Base-by-base conservation (phyloP, 2,329 filamentous ascomycete genomes). In the Furcasterigmium furcatum region DNA sequence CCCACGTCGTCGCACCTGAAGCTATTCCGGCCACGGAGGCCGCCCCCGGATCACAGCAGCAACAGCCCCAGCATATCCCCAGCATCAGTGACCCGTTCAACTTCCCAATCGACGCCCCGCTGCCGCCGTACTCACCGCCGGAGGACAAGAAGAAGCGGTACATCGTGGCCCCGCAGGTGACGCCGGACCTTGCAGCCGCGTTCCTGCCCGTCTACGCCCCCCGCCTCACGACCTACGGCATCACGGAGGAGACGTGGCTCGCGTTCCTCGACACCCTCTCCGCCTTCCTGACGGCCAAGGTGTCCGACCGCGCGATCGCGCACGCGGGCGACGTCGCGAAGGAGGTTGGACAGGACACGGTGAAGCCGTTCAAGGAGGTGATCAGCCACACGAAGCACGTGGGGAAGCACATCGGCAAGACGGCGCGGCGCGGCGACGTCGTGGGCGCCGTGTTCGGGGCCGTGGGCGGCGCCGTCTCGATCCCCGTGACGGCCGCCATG, bases 231-330 rank as follows among this genome's bases (percentile, higher is more conserved):
- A 49, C 55, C 14, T 60, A 63, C 29, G 72, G 65, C 34, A 63
- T 70, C 46, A 60, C 65, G 0, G 46, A 58, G 7, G 53, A 59
- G n/a, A 58, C 62, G 0, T 70, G 65, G 64, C 41, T 44, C 9
- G 61, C 65, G 0, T 67, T 68, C 14, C 44, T 68, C 2, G 51
- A 60, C 16, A 73, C 72, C 8, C 54, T 72, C 3, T 75, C 72
- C 0, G 72, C 68, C 2, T 75, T 76, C 46, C 61, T 76, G 6
- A 62, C 65, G 0, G 71, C 72, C 41, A 71, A 64, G 18, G 68
- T 74, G 0, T 67, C 68, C 0, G 66, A 71, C 41, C 64, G 68
- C 3, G 71, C 72, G 6, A 46, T 73, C 16, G 62, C 60, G 24
- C 71, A 73, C 47, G 71, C 69, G 2, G 64, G 60, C 25, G 34